phyloP scores from a whole-genome alignment of 2,329 filamentous ascomycete species.

The Celoporthe dispersa region DNA sequence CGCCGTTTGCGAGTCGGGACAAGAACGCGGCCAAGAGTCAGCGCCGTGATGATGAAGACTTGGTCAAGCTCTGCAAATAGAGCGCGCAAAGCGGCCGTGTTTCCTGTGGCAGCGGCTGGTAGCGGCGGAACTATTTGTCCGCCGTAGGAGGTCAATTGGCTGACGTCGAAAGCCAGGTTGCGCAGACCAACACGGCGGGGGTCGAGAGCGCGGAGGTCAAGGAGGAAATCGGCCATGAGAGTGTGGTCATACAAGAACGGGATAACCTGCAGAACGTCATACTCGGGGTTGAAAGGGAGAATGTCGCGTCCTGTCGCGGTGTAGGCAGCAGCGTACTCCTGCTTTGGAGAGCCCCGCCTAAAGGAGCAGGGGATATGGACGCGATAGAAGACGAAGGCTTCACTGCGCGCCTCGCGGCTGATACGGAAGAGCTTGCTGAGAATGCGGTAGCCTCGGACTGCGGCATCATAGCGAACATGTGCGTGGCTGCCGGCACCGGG shows the following conservation, averaged over 20 bases:
- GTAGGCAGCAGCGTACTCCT: background rate
- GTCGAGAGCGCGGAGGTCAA: background rate
- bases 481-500: background rate
- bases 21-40: background rate
- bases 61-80: background rate
- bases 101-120: background rate
- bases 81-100: background rate
- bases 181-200: background rate
- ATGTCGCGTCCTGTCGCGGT: background rate
- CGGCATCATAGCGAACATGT: background rate
- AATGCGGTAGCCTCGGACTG: background rate
- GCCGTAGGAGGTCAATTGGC: background rate
- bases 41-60: background rate
- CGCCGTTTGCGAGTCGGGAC: background rate
- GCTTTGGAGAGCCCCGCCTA: background rate
- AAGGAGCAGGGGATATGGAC: background rate
- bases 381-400: background rate
- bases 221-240: background rate
- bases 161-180: background rate
- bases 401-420: background rate
- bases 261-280: background rate
- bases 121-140: background rate
- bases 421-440: background rate
- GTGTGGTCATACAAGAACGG: background rate
- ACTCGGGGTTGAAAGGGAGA: background rate